These are phyloP conservation scores for Cryptosporidium meleagridis DNA, from an alignment of 169 alveolate species.

Conservation along the genomic window DNA sequence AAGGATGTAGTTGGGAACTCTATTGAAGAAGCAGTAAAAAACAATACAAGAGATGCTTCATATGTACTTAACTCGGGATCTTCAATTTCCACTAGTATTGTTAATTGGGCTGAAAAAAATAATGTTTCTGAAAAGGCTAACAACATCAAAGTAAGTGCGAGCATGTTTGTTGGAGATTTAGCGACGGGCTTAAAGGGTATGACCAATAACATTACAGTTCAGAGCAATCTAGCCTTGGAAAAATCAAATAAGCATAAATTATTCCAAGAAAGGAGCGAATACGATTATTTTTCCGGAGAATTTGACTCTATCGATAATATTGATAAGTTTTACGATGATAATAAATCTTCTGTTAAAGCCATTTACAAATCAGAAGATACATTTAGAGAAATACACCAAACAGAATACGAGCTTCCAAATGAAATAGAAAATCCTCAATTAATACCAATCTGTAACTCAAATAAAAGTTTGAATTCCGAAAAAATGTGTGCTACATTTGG, in stretches of 20 bases:
- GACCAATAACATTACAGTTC: constrained; percentile 31
- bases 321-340: not conserved
- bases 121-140: constrained; percentile 49
- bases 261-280: not conserved
- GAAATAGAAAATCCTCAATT: not conserved
- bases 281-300: constrained; percentile 9
- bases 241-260: not conserved
- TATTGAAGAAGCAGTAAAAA: constrained; percentile 64
- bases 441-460: not conserved
- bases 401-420: not conserved
- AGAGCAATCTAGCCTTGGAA: not conserved
- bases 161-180: constrained; percentile 38
- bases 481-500: not conserved
- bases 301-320: not conserved
- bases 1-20: constrained; percentile 67
- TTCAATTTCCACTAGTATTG: constrained; percentile 49
- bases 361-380: not conserved
- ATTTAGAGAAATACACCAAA: not conserved
- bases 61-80: constrained; percentile 53
- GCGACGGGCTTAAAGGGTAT: constrained; percentile 51
- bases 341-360: not conserved
- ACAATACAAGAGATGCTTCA: constrained; percentile 26
- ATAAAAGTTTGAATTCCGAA: not conserved
- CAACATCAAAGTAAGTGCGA: constrained; percentile 41
- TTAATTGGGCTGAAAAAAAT: constrained; percentile 69